Evolutionary conservation across 345 rosid species (phyloP).

Genomic region (Bretschneidera sinensis): DNA sequence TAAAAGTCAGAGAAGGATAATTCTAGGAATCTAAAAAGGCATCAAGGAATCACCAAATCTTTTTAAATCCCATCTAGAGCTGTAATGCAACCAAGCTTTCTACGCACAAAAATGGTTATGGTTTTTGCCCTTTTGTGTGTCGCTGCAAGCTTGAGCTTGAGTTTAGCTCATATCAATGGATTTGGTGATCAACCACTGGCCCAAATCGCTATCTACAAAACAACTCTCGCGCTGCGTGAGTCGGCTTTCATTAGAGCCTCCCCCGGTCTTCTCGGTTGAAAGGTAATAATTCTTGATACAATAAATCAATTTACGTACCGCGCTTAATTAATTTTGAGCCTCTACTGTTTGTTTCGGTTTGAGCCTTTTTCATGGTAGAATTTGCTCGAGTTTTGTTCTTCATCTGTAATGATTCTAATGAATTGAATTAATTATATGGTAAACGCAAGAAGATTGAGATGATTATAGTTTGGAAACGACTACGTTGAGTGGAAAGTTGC

Average conservation of each 20-base stretch:
- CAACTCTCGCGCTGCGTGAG: conserved; percentile 34
- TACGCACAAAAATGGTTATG: neutral
- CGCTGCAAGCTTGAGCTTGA: conserved; percentile 10
- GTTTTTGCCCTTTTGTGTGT: conserved; percentile 16
- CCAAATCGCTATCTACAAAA: conserved; percentile 45
- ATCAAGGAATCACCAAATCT: neutral
- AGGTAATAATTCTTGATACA: conserved; percentile 21
- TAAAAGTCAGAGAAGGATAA: too few relatives aligned
- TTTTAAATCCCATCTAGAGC: neutral
- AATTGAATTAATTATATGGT: neutral
- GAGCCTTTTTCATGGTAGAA: neutral
- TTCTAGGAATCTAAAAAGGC: neutral
- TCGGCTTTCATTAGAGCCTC: conserved; percentile 42
- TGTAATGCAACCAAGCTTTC: neutral
- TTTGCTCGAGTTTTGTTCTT: neutral
- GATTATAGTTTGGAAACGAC: neutral
- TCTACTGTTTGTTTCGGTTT: neutral
- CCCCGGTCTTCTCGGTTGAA: conserved; percentile 51
- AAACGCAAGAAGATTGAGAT: neutral
- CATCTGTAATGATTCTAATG: neutral
- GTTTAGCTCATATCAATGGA: conserved; percentile 28
- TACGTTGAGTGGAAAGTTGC: too few relatives aligned
- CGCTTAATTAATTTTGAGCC: too few relatives aligned
- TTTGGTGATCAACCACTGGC: conserved; percentile 62
- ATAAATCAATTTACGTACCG: too few relatives aligned